Percentiles rank a stretch among this genome's conserved stretches.
Conservation (phyloP, 768 basidiomycete species). For the Inosperma sp. region DNA sequence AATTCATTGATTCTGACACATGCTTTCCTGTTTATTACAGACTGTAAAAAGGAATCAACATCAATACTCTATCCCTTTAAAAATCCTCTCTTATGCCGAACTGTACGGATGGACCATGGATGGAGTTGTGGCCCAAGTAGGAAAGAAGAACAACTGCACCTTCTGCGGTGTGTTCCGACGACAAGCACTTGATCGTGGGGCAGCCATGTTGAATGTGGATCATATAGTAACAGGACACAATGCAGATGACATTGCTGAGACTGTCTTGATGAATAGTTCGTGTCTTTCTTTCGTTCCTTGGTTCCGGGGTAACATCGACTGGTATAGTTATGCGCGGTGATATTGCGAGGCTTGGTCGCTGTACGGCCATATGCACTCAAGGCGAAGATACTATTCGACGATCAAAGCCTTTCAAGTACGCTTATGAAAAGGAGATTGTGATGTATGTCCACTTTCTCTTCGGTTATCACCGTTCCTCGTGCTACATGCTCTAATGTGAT, state of each 20-base stretch:
- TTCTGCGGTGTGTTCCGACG: conserved; percentile 98
- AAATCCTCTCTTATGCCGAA: conserved; percentile 93
- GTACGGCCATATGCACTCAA: conserved; percentile 91
- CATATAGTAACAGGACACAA: conserved; percentile 99
- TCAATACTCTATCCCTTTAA: conserved; percentile 92
- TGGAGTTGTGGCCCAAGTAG: conserved; percentile 87
- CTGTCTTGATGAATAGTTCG: conserved; percentile 97
- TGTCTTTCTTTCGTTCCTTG: conserved; percentile 12
- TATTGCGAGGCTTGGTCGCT: conserved; percentile 88
- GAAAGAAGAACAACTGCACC: conserved; percentile 97
- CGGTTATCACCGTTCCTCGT: conserved; percentile 1
- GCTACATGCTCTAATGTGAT: too few relatives aligned
- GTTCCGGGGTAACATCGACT: not conserved
- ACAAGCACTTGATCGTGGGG: conserved; percentile 94
- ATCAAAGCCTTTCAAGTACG: conserved; percentile 99
- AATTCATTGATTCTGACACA: too few relatives aligned
- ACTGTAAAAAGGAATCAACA: conserved; percentile 96
- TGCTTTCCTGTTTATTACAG: too few relatives aligned
- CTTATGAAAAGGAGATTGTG: conserved; percentile 99
- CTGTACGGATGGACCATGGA: conserved; percentile 99
- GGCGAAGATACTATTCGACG: conserved; percentile 95
- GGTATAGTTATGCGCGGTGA: conserved; percentile 92
- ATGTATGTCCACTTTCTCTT: conserved; percentile 53
- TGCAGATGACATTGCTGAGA: conserved; percentile 98
- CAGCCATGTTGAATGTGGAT: conserved; percentile 81